These are phyloP conservation scores for Cinchona pubescens DNA, from an alignment of 257 asterid genomes.

Conservation along the genomic window DNA sequence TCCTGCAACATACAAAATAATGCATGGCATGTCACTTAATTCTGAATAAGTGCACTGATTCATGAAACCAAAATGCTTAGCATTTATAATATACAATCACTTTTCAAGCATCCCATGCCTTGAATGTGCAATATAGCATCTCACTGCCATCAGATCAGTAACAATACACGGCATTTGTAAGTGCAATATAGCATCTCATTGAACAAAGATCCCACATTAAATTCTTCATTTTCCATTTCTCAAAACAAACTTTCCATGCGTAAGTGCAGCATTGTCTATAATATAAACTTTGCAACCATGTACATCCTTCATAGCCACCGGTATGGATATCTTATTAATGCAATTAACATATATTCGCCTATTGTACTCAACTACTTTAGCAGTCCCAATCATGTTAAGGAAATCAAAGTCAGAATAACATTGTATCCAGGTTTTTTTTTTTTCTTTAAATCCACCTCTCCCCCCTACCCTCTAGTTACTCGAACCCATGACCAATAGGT, in stretches of 20 bases:
- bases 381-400: background rate
- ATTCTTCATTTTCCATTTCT: background rate
- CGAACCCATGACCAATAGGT: too few species aligned
- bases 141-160: background rate
- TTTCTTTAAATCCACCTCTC: too few species aligned
- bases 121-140: background rate
- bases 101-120: background rate
- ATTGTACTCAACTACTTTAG: background rate
- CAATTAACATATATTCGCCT: background rate
- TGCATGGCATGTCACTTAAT: slow-evolving; percentile 3
- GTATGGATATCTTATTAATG: background rate
- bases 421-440: background rate
- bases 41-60: background rate
- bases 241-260: background rate
- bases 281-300: background rate
- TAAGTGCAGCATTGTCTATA: too few species aligned
- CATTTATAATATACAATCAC: background rate
- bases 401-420: background rate
- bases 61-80: background rate
- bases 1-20: slow-evolving; percentile 42
- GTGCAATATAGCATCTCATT: background rate
- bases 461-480: too few species aligned
- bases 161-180: background rate
- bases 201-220: background rate
- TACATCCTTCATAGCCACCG: background rate